Conservation (phyloP, 352 stramenopile genomes). For the Phytophthora sp. region DNA sequence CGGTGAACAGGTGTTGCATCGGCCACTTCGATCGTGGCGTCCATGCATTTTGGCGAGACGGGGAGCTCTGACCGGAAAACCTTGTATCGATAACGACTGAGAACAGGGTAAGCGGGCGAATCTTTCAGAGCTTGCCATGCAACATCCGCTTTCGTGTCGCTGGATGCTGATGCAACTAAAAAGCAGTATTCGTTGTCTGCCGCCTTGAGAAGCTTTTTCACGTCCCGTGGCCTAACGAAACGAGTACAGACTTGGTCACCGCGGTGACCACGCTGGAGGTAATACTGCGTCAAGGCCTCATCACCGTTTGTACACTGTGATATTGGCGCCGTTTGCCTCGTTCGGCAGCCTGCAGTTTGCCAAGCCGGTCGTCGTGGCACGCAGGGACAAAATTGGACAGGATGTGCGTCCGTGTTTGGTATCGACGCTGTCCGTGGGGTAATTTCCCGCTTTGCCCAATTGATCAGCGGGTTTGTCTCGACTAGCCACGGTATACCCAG, state of each 20-base stretch:
- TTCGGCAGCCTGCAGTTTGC: too few species aligned
- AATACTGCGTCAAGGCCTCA: slow-evolving; percentile 1
- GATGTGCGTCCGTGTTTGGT: too few species aligned
- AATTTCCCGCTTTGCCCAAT: too few species aligned
- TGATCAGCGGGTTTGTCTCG: too few species aligned
- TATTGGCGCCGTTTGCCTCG: too few species aligned
- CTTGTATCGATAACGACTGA: neutral
- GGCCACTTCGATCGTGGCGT: slow-evolving; percentile 2
- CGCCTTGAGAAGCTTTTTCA: neutral
- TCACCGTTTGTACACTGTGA: neutral
- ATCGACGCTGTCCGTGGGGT: too few species aligned
- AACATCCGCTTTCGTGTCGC: neutral
- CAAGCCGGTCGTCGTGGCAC: too few species aligned
- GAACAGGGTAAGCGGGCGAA: neutral
- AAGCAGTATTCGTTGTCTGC: slow-evolving; percentile 9
- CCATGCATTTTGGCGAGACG: slow-evolving; percentile 1
- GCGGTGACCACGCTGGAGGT: neutral
- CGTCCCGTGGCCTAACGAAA: neutral
- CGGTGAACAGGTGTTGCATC: neutral
- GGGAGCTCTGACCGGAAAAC: slow-evolving; percentile 2
- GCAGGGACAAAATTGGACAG: neutral
- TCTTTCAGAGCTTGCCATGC: neutral
- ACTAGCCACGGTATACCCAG: too few species aligned
- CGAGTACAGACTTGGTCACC: neutral
- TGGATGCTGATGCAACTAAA: neutral